Evolutionary conservation across 257 asterid species (phyloP).

Genomic region (Jacaranda mimosifolia): DNA sequence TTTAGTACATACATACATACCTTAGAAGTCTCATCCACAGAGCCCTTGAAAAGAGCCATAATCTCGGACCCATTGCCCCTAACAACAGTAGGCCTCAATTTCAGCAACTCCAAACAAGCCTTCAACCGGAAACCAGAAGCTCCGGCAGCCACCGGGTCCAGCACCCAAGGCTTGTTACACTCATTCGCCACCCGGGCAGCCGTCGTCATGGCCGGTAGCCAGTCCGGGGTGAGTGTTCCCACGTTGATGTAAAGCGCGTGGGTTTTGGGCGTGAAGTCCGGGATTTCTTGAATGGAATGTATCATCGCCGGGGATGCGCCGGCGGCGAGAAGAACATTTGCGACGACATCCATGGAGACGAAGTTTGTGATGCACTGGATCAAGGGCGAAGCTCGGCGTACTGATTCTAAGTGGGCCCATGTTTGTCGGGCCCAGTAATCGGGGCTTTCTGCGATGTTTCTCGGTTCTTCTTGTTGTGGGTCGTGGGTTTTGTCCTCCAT

Average conservation of each 20-base stretch:
- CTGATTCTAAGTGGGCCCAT: constrained; percentile 56
- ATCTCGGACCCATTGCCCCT: constrained; percentile 97
- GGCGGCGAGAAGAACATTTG: constrained; percentile 81
- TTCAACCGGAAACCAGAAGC: constrained; percentile 73
- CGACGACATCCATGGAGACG: constrained; percentile 93
- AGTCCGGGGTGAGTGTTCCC: constrained; percentile 80
- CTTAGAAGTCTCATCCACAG: constrained; percentile 64
- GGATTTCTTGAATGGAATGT: constrained; percentile 74
- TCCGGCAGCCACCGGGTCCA: constrained; percentile 96
- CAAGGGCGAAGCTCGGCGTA: constrained; percentile 68
- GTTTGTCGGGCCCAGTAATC: constrained; percentile 57
- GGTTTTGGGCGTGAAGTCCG: constrained; percentile 80
- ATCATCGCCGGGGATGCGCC: constrained; percentile 99
- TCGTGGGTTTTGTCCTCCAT: constrained; percentile 46
- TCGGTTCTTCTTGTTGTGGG: not conserved
- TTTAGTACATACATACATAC: constrained; percentile 32
- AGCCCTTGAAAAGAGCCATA: constrained; percentile 72
- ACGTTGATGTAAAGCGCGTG: constrained; percentile 79
- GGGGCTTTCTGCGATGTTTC: constrained; percentile 16
- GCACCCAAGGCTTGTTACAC: constrained; percentile 82
- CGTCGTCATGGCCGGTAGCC: constrained; percentile 86
- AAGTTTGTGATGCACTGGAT: constrained; percentile 91
- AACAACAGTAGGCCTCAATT: constrained; percentile 74
- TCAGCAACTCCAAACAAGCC: constrained; percentile 78
- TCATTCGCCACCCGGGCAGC: constrained; percentile 71